Evolutionary conservation across 768 basidiomycete genomes (phyloP).

Genomic region (Cubamyces lactineus): DNA sequence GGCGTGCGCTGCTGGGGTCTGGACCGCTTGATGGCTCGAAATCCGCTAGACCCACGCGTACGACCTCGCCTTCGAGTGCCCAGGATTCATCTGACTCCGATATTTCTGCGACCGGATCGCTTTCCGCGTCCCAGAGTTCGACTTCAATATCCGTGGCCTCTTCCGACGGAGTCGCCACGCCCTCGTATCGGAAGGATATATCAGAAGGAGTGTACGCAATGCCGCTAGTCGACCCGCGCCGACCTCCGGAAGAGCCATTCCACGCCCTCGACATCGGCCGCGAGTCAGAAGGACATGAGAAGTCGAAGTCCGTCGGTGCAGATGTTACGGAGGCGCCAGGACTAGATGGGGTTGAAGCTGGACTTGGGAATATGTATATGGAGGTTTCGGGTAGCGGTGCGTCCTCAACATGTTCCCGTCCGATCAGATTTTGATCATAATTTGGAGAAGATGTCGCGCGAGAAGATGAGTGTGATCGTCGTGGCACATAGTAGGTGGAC

Average conservation of each 20-base stretch:
- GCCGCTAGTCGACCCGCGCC: not conserved
- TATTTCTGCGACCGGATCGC: conserved; percentile 1
- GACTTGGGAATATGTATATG: conserved; percentile 34
- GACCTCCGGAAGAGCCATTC: not conserved
- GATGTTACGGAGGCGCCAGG: conserved; percentile 30
- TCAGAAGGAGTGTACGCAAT: not conserved
- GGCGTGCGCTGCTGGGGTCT: not conserved
- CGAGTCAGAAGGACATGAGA: conserved; percentile 13
- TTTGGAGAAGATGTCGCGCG: not conserved
- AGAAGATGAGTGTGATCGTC: conserved; percentile 2
- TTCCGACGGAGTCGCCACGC: conserved; percentile 4
- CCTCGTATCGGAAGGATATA: not conserved
- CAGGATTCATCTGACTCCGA: conserved; percentile 19
- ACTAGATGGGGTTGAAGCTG: conserved; percentile 29
- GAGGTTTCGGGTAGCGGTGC: conserved; percentile 21
- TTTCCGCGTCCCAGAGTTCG: conserved; percentile 30
- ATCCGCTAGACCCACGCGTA: conserved; percentile 25
- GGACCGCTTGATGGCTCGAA: conserved; percentile 3
- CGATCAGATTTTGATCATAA: not conserved
- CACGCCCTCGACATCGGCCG: conserved; percentile 3
- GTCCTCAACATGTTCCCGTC: not conserved
- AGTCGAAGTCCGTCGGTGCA: conserved; percentile 26
- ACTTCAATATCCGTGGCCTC: conserved; percentile 24
- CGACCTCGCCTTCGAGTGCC: conserved; percentile 29
- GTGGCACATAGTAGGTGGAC: conserved; percentile 28